Conservation (phyloP, 768 basidiomycete species). For the Gymnopilus dilepis region DNA sequence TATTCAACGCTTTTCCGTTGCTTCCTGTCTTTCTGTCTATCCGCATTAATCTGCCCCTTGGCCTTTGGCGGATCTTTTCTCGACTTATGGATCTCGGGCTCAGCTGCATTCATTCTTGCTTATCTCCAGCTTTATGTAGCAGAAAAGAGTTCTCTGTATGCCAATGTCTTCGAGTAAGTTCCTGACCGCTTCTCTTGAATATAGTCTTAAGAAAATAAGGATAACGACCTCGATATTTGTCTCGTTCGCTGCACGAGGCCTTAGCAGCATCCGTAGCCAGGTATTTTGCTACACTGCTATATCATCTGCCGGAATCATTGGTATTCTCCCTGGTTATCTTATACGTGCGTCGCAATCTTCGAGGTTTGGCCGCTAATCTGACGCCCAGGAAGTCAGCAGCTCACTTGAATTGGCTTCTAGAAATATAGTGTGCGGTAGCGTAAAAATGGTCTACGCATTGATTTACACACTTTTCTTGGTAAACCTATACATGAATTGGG, state of each 20-base stretch:
- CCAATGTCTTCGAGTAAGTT: constrained; percentile 90
- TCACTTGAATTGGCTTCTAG: constrained; percentile 85
- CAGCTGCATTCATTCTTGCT: constrained; percentile 68
- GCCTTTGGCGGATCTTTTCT: constrained; percentile 85
- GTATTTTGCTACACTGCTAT: constrained; percentile 93
- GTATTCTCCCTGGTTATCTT: constrained; percentile 89
- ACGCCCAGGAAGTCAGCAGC: constrained; percentile 60
- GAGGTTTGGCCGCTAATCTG: constrained; percentile 1
- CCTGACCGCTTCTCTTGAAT: not conserved
- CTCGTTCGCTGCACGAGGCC: constrained; percentile 79
- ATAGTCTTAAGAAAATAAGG: constrained; percentile 40
- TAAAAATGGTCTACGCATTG: constrained; percentile 89
- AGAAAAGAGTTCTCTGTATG: constrained; percentile 78
- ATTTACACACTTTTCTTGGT: constrained; percentile 84
- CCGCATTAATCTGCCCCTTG: constrained; percentile 80
- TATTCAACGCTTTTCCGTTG: constrained; percentile 70
- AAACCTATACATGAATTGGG: constrained; percentile 2
- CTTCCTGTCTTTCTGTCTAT: constrained; percentile 69
- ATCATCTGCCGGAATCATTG: constrained; percentile 85
- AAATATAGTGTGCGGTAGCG: constrained; percentile 83
- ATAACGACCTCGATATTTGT: constrained; percentile 84
- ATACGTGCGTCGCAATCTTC: constrained; percentile 57
- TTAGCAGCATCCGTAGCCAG: constrained; percentile 77
- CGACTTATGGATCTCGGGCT: constrained; percentile 85
- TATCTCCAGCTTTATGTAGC: constrained; percentile 78